phyloP scores from a whole-genome alignment of 2,329 filamentous ascomycete genomes.

The Pezicula carpinea region DNA sequence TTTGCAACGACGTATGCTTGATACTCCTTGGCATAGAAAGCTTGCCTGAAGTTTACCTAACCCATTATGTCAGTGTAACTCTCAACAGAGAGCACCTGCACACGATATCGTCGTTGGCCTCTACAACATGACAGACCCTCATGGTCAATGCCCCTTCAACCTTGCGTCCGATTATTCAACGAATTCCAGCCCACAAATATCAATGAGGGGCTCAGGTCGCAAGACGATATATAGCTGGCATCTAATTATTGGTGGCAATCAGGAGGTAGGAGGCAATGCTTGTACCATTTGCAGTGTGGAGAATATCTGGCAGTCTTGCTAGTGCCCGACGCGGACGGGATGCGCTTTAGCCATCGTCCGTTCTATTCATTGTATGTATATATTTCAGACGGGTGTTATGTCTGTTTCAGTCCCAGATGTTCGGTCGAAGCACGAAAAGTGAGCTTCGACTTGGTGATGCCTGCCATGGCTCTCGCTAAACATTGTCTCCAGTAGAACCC shows the following conservation, averaged over 20 bases:
- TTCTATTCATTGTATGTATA: no score
- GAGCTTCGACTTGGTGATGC: no score
- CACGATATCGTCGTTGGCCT: neutral
- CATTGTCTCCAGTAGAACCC: no score
- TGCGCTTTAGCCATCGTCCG: no score
- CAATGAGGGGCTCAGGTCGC: neutral
- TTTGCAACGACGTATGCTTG: neutral
- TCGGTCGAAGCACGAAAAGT: no score
- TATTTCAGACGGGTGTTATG: no score
- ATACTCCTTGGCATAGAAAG: neutral
- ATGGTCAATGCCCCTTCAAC: neutral
- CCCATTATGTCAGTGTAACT: neutral
- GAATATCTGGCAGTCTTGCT: neutral
- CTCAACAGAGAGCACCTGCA: neutral
- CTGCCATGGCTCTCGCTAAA: no score
- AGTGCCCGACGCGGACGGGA: neutral
- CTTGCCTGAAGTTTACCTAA: no score
- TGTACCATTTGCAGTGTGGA: neutral
- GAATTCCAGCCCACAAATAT: neutral
- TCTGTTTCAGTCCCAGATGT: no score
- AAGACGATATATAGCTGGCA: constrained; percentile 1
- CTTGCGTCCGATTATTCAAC: neutral
- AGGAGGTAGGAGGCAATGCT: neutral
- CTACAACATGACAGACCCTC: neutral
- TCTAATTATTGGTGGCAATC: neutral